Percentiles rank a stretch among this genome's conserved stretches.
Conservation (phyloP, 441 rosid species). For the Eruca vesicaria region DNA sequence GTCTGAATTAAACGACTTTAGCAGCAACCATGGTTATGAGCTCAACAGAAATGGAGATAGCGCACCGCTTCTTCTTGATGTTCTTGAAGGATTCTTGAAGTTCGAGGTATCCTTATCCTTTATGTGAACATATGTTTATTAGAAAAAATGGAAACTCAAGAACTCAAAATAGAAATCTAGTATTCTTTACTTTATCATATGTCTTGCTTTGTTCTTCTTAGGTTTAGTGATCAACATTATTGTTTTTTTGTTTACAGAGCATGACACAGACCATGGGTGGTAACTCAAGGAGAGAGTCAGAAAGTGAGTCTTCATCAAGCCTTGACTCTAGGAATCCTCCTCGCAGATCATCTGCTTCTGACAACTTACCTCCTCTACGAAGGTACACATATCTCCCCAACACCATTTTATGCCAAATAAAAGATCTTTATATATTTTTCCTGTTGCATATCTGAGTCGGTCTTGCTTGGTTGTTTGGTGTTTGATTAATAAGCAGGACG, state of each 20-base stretch:
- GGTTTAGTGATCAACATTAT: slow-evolving; percentile 8
- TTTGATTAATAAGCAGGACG: slow-evolving; percentile 44
- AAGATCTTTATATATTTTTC: neutral
- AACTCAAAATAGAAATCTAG: too few species aligned
- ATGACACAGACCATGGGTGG: slow-evolving; percentile 59
- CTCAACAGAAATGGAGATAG: slow-evolving; percentile 80
- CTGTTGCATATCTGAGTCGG: neutral
- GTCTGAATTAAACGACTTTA: slow-evolving; percentile 81
- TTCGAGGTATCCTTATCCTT: slow-evolving; percentile 29
- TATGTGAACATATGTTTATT: too few species aligned
- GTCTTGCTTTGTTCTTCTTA: neutral
- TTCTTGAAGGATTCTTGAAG: slow-evolving; percentile 92
- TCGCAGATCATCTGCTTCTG: slow-evolving; percentile 79
- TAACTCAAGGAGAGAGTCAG: slow-evolving; percentile 66
- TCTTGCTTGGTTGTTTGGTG: slow-evolving; percentile 13
- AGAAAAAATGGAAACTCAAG: too few species aligned
- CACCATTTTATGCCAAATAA: neutral
- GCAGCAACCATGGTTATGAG: slow-evolving; percentile 80
- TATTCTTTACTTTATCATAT: too few species aligned
- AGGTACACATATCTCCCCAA: slow-evolving; percentile 40
- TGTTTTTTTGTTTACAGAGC: slow-evolving; percentile 40
- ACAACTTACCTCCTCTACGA: too few species aligned
- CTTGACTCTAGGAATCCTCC: slow-evolving; percentile 64
- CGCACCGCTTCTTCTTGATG: slow-evolving; percentile 84
- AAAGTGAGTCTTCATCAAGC: slow-evolving; percentile 57